These are phyloP conservation scores for Monosporozyma solicola DNA, from an alignment of 805 yeast species.

Conservation along the genomic window DNA sequence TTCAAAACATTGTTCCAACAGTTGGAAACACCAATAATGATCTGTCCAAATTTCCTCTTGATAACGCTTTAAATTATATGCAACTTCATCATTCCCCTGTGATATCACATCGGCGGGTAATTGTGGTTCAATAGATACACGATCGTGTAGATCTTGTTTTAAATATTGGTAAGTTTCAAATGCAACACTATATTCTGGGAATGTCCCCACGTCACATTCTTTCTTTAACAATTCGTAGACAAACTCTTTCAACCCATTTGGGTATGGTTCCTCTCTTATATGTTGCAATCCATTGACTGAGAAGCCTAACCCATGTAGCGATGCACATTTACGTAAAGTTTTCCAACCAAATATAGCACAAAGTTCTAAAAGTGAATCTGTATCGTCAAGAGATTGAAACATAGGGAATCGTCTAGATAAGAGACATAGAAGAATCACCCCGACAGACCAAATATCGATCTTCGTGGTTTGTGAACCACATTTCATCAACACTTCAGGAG, in stretches of 20 bases:
- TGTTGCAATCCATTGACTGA: conserved; percentile 52
- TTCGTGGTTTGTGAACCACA: conserved; percentile 76
- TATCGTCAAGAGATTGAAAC: conserved; percentile 88
- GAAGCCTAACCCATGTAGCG: conserved; percentile 79
- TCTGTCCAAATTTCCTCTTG: conserved; percentile 30
- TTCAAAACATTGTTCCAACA: conserved; percentile 48
- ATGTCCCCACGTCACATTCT: conserved; percentile 42
- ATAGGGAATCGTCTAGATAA: conserved; percentile 79
- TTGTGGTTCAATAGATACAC: conserved; percentile 24
- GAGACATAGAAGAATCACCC: conserved; percentile 74
- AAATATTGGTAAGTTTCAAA: conserved; percentile 50
- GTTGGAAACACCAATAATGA: conserved; percentile 39
- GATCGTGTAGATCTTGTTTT: conserved; percentile 28
- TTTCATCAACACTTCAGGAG: conserved; percentile 85
- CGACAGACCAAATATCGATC: conserved; percentile 89
- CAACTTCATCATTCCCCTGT: background rate
- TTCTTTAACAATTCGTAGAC: conserved; percentile 21
- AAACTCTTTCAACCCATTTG: conserved; percentile 27
- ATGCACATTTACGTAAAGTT: conserved; percentile 66
- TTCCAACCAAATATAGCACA: conserved; percentile 71
- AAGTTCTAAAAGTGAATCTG: conserved; percentile 81
- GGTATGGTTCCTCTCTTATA: conserved; percentile 33
- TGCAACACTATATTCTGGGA: conserved; percentile 66
- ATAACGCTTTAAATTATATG: conserved; percentile 21
- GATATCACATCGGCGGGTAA: conserved; percentile 7